Conservation (phyloP, 1,284 basidiomycete species). For the Irpex lacteus region DNA sequence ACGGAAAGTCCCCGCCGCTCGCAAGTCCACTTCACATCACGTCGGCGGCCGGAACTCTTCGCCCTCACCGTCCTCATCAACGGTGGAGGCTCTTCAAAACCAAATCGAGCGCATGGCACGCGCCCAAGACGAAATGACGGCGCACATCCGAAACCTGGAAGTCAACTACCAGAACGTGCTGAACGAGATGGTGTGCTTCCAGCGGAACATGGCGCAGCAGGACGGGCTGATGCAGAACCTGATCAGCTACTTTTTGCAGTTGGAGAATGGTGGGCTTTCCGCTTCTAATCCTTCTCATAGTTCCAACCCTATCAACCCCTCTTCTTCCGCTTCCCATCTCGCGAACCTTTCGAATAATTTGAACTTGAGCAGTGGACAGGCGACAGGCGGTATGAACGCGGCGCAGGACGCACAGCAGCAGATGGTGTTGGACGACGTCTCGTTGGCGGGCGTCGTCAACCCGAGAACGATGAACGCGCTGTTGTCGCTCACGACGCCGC, state of each 20-base stretch:
- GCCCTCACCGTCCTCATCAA: slow-evolving; percentile 30
- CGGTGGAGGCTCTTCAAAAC: slow-evolving; percentile 9
- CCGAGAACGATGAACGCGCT: slow-evolving; percentile 1
- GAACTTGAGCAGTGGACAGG: not conserved
- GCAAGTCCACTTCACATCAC: slow-evolving; percentile 39
- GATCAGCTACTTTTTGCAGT: slow-evolving; percentile 77
- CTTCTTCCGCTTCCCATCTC: not conserved
- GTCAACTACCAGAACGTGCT: slow-evolving; percentile 77
- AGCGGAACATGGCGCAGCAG: slow-evolving; percentile 83
- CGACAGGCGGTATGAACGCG: not conserved
- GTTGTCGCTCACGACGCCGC: slow-evolving; percentile 6
- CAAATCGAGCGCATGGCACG: slow-evolving; percentile 33
- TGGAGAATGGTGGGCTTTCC: slow-evolving; percentile 55
- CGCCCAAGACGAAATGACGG: slow-evolving; percentile 57
- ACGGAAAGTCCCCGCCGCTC: slow-evolving; percentile 81
- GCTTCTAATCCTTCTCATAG: slow-evolving; percentile 17
- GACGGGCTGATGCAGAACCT: slow-evolving; percentile 82
- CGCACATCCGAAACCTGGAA: slow-evolving; percentile 64
- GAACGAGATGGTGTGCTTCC: slow-evolving; percentile 81
- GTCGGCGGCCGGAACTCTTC: slow-evolving; percentile 21
- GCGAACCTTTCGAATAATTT: no score
- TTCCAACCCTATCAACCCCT: not conserved
- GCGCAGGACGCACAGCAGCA: not conserved
- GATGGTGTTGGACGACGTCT: not conserved
- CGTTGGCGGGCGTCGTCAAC: not conserved